phyloP scores from a whole-genome alignment of 495 filamentous ascomycete genomes.

The Pyrenopolyporus hunteri region DNA sequence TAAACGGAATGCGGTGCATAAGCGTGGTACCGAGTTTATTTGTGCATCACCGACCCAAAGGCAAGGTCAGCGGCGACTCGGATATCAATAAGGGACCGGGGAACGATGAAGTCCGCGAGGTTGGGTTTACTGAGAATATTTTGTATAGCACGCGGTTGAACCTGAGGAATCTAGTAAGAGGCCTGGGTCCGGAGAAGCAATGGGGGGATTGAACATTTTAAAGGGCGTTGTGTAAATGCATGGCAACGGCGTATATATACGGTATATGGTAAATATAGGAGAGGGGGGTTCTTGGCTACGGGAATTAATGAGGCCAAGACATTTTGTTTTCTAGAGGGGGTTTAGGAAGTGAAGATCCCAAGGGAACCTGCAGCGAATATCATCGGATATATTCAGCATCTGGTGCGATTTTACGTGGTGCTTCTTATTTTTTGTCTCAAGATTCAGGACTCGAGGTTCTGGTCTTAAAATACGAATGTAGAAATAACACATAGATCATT shows the following conservation, averaged over 20 bases:
- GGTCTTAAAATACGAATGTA: too few relatives aligned
- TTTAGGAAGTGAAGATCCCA: too few relatives aligned
- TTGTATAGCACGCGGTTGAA: slow-evolving; percentile 59
- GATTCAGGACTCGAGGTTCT: too few relatives aligned
- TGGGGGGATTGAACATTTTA: slow-evolving; percentile 7
- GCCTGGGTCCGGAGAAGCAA: slow-evolving; percentile 24
- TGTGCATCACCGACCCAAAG: slow-evolving; percentile 52
- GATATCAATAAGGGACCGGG: slow-evolving; percentile 49
- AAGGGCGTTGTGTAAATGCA: background rate
- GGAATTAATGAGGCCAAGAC: too few relatives aligned
- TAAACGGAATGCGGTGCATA: slow-evolving; percentile 46
- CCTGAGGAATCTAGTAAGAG: slow-evolving; percentile 18
- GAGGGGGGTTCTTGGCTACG: background rate
- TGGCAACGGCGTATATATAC: slow-evolving; percentile 8
- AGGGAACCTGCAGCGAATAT: too few relatives aligned
- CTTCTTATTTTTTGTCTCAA: too few relatives aligned
- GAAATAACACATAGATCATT: too few relatives aligned
- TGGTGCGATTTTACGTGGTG: too few relatives aligned
- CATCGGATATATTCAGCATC: too few relatives aligned
- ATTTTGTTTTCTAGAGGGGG: too few relatives aligned
- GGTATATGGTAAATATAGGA: background rate
- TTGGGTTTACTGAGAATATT: slow-evolving; percentile 53
- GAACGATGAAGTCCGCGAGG: slow-evolving; percentile 42
- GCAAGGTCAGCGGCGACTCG: slow-evolving; percentile 46
- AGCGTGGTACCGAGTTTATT: slow-evolving; percentile 54